phyloP scores from a whole-genome alignment of 768 basidiomycete genomes.

The Coprinopsis cinerea region DNA sequence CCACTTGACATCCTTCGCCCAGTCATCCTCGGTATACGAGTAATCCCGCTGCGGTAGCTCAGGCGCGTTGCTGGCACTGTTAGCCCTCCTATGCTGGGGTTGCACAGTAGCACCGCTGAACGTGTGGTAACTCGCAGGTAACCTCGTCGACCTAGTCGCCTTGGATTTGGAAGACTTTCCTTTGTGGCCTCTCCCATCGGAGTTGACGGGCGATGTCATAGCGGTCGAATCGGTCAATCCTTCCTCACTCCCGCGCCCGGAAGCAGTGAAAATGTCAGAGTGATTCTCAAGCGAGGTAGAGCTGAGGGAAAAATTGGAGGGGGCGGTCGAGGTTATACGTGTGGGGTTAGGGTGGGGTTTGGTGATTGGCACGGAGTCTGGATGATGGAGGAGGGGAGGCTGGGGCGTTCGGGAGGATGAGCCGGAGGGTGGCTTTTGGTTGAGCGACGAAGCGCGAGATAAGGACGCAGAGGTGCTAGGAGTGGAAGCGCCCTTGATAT shows the following conservation, averaged over 20 bases:
- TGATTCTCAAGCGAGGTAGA: slow-evolving; percentile 37
- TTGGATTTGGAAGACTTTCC: slow-evolving; percentile 20
- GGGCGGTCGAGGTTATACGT: slow-evolving; percentile 1
- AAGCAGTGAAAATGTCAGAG: slow-evolving; percentile 31
- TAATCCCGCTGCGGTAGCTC: slow-evolving; percentile 16
- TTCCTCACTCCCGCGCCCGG: slow-evolving; percentile 7
- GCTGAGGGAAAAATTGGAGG: slow-evolving; percentile 24
- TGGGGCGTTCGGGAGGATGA: neutral
- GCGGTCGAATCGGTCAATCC: slow-evolving; percentile 27
- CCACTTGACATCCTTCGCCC: slow-evolving; percentile 67
- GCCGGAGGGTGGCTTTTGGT: slow-evolving; percentile 12
- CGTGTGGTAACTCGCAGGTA: neutral
- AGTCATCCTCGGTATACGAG: slow-evolving; percentile 50
- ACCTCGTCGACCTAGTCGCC: slow-evolving; percentile 16
- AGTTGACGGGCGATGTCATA: slow-evolving; percentile 15
- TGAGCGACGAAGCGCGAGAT: neutral
- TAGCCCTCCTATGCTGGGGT: slow-evolving; percentile 9
- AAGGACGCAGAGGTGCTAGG: neutral
- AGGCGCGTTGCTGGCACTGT: slow-evolving; percentile 11
- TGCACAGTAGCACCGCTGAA: neutral
- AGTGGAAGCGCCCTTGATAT: neutral
- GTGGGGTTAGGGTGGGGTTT: slow-evolving; percentile 4
- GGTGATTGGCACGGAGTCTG: neutral
- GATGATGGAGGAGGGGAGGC: neutral
- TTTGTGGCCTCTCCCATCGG: too few species aligned